These are phyloP conservation scores for Trichoderma harzianum DNA, from an alignment of 2,329 filamentous ascomycete species.

Conservation along the genomic window DNA sequence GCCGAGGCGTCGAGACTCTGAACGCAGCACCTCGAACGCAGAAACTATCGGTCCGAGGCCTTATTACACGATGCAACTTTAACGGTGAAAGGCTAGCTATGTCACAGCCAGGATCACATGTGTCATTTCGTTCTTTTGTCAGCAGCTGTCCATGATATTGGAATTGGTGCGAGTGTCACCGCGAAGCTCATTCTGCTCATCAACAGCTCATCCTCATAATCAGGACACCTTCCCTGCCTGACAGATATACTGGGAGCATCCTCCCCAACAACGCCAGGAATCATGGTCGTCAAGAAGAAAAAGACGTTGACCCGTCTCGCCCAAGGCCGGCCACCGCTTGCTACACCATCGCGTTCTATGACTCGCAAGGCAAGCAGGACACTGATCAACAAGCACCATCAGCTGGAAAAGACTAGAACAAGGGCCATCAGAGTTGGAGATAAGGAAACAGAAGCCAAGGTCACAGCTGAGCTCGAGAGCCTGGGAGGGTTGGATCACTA, in stretches of 20 bases:
- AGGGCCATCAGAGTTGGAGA: constrained; percentile 56
- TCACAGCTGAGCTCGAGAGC: constrained; percentile 52
- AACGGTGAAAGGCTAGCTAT: not conserved
- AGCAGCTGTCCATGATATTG: not conserved
- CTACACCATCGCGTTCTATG: constrained; percentile 53
- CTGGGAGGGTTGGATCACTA: constrained; percentile 62
- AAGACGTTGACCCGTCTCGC: constrained; percentile 42
- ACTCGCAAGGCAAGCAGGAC: constrained; percentile 62
- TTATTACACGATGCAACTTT: not conserved
- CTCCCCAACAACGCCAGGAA: not conserved
- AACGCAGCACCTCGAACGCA: not conserved
- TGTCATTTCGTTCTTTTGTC: not conserved
- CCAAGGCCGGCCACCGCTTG: constrained; percentile 55
- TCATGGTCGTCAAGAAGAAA: constrained; percentile 50
- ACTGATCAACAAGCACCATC: constrained; percentile 64
- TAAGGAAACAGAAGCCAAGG: constrained; percentile 39
- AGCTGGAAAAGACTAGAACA: constrained; percentile 58
- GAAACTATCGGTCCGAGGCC: not conserved
- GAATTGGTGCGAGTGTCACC: not conserved
- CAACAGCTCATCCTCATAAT: not conserved
- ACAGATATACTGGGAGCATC: not conserved
- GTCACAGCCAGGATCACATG: not conserved
- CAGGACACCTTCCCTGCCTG: not conserved
- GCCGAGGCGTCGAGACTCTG: not conserved
- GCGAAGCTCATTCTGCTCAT: not conserved